Base-by-base conservation (phyloP, 768 basidiomycete genomes). In the Suillus weaverae region DNA sequence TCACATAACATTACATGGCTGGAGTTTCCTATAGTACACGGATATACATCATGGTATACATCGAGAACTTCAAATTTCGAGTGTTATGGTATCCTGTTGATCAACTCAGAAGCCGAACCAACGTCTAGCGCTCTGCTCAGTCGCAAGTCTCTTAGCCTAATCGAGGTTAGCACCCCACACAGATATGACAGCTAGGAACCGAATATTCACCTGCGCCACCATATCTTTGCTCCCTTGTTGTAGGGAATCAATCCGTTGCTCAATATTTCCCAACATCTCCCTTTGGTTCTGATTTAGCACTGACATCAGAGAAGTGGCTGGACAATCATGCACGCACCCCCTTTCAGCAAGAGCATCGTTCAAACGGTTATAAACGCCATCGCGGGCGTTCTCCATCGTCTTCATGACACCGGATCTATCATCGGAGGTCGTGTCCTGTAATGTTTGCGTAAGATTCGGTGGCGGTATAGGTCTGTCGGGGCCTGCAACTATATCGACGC, bases 221-320 rank as follows among this genome's bases (percentile, higher is more conserved):
- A 91, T 89, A 67, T 77, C 83, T 70, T 80, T 85, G 70, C 88
- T 89, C 4, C 88, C 89, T 64, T 85, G 79, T 72, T 86, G 88
- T n/a, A 91, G 73, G 0, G 85, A 81, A 61, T 86, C 84, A 69
- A 91, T 85, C 5, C 83, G 82, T 53, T 88, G 85, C 70, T 89
- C 86, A 50, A 90, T 72, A 64, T 86, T 81, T 20, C 81, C 84
- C 4, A 90, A 78, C 76, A 84, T 77, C 77, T 90, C 85, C n/a
- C 89, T 90, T 54, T 5, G 36, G 13, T 56, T 26, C 3, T 56
- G 26, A 50, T 22, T 55, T 36, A 20, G 50, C 32, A 14, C 36
- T 35, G 7, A 41, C 26, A 32, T 39, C 10, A 30, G 3, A 30
- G 9, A 13, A 53, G 35, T n/a, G 48, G 30, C 10, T 22, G 18